These are phyloP conservation scores for Pichia inconspicua DNA, from an alignment of 1,139 yeast genomes.

Conservation along the genomic window DNA sequence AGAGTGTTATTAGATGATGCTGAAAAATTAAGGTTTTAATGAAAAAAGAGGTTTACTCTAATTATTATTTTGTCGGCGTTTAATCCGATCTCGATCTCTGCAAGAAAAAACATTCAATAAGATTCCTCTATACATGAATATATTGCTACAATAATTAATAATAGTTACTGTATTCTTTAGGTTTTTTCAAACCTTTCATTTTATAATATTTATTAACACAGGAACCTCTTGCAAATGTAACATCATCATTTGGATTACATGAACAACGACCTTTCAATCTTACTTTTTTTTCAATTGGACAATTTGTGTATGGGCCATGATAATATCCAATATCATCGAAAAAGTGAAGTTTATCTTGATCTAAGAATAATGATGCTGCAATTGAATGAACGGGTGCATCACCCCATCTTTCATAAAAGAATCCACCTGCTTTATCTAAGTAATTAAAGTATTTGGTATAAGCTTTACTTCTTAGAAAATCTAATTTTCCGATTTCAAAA, in stretches of 20 bases:
- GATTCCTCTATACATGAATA: too few relatives aligned
- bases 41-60: too few relatives aligned
- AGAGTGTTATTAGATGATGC: too few relatives aligned
- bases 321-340: slow-evolving; percentile 76
- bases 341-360: slow-evolving; percentile 58
- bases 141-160: too few relatives aligned
- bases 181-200: slow-evolving; percentile 10
- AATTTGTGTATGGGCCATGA: slow-evolving; percentile 48
- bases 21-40: too few relatives aligned
- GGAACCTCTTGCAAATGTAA: slow-evolving; percentile 8
- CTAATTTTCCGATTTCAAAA: slow-evolving; percentile 72
- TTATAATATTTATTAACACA: slow-evolving; percentile 12
- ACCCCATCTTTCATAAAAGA: slow-evolving; percentile 92
- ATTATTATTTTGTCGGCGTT: too few relatives aligned
- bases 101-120: too few relatives aligned
- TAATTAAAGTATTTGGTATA: slow-evolving; percentile 63
- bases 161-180: slow-evolving; percentile 4
- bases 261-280: slow-evolving; percentile 16
- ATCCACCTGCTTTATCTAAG: slow-evolving; percentile 73
- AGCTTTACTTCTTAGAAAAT: slow-evolving; percentile 64
- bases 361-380: slow-evolving; percentile 64
- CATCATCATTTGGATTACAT: slow-evolving; percentile 17
- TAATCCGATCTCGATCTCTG: too few relatives aligned
- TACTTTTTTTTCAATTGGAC: slow-evolving; percentile 14
- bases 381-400: slow-evolving; percentile 88